Percentiles rank a stretch among this genome's conserved stretches.
Conservation (phyloP, 495 filamentous ascomycete genomes). For the Xylaria curta region DNA sequence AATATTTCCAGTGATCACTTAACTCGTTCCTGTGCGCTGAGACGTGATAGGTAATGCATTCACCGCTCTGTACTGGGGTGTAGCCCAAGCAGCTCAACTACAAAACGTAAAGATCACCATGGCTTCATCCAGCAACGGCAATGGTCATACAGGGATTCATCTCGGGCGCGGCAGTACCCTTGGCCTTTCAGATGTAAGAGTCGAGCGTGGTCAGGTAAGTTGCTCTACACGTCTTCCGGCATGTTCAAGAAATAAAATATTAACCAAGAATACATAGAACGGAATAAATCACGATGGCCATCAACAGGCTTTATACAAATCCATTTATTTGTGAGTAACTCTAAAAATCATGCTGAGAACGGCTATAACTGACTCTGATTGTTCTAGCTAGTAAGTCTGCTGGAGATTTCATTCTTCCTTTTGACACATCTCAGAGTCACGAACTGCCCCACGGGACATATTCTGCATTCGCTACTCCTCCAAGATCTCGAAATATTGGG, state of each 20-base stretch:
- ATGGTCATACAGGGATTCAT: conserved; percentile 67
- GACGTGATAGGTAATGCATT: conserved; percentile 42
- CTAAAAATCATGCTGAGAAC: background rate
- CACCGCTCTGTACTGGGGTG: conserved; percentile 74
- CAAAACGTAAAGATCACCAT: conserved; percentile 76
- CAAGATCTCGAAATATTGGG: too few relatives aligned
- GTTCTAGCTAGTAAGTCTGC: conserved; percentile 23
- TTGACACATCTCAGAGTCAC: too few relatives aligned
- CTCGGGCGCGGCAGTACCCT: conserved; percentile 61
- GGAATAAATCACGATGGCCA: conserved; percentile 65
- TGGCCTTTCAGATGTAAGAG: conserved; percentile 43
- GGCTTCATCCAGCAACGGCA: conserved; percentile 50
- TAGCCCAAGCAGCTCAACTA: conserved; percentile 68
- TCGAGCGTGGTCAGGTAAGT: conserved; percentile 47
- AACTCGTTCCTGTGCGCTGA: conserved; percentile 10
- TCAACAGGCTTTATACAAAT: conserved; percentile 76
- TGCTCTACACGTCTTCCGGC: background rate
- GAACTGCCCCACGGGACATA: too few relatives aligned
- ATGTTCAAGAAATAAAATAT: background rate
- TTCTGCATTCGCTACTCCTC: too few relatives aligned
- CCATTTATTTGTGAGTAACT: conserved; percentile 59
- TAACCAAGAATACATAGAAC: conserved; percentile 37
- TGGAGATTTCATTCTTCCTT: too few relatives aligned
- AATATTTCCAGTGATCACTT: conserved; percentile 1
- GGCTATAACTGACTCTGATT: background rate